Evolutionary conservation across 441 rosid species (phyloP), one percentile per base, ranked within the genome.

Genomic region (Bocquillonia castaneifolia): DNA sequence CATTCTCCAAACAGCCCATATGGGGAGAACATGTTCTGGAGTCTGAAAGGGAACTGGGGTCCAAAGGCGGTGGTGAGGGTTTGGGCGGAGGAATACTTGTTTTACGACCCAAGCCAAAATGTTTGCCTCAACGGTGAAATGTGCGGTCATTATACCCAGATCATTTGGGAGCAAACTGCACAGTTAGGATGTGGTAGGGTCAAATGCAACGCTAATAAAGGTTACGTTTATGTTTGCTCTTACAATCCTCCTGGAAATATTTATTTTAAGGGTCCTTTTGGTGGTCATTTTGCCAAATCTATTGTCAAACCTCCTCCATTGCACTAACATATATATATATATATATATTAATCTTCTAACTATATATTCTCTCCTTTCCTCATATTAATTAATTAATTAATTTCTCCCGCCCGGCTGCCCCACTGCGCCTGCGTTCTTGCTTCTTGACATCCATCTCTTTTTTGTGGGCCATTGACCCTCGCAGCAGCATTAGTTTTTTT

Each of bases 61-160:
- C 82, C 84, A 6, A n/a, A 18, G 0, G 66, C 20, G 18, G 81
- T 84, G 10, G 88, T 82, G 42, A 60, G 53, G 20, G 22, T 28
- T 17, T 91, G 92, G 92, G 81, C 34, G 0, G 74, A 57, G 0
- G 86, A 89, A 74, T 22, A 40, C 23, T 8, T 44, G n/a, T 31
- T 59, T 50, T 86, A 74, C 14, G 54, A 86, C 20, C 36, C 10
- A 0, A n/a, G 7, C 1, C 60, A 72, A 4, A 83, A 86, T 36
- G 23, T 64, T 13, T 81, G 93, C 45, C 31, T 32, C 2, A 5
- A n/a, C 0, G 80, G 76, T 0, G 1, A 74, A 13, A 67, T 68
- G 76, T 88, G 97, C 39, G 88, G 88, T 0, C 89, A 86, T 72
- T 88, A 77, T 47, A 86, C 88, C 4, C 97, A 91, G 73, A 29